These are phyloP conservation scores for Scheffersomyces coipomensis DNA, from an alignment of 805 yeast genomes.

Conservation along the genomic window DNA sequence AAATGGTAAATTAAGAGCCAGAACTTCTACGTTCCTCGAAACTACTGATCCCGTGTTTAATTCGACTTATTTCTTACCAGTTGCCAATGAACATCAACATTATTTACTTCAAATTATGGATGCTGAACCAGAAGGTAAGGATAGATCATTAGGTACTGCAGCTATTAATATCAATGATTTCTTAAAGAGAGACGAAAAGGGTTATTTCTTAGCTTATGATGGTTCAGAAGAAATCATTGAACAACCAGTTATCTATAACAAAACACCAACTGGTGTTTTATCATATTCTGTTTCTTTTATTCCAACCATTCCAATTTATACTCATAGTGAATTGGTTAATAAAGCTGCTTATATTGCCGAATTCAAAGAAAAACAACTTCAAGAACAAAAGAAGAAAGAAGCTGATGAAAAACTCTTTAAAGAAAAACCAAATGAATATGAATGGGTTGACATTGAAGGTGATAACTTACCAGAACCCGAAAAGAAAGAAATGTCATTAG, in stretches of 20 bases:
- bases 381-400: constrained; percentile 45
- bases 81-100: constrained; percentile 59
- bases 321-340: constrained; percentile 53
- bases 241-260: constrained; percentile 40
- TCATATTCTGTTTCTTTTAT: constrained; percentile 59
- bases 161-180: constrained; percentile 49
- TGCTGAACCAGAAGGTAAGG: constrained; percentile 61
- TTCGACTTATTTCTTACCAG: constrained; percentile 58
- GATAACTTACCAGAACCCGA: constrained; percentile 33
- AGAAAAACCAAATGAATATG: constrained; percentile 60
- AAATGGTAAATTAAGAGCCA: constrained; percentile 57
- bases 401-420: constrained; percentile 50
- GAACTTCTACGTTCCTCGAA: constrained; percentile 53
- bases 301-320: constrained; percentile 63
- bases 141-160: constrained; percentile 61
- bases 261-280: constrained; percentile 46
- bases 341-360: constrained; percentile 41
- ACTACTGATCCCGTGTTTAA: constrained; percentile 59
- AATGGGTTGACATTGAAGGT: constrained; percentile 54
- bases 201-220: constrained; percentile 48
- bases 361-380: constrained; percentile 31
- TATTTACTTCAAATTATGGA: constrained; percentile 62
- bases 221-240: constrained; percentile 48
- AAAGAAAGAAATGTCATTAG: constrained; percentile 47
- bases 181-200: constrained; percentile 47